These are phyloP conservation scores for Myriosclerotinia curreyana DNA, from an alignment of 2,329 filamentous ascomycete species.

Conservation along the genomic window DNA sequence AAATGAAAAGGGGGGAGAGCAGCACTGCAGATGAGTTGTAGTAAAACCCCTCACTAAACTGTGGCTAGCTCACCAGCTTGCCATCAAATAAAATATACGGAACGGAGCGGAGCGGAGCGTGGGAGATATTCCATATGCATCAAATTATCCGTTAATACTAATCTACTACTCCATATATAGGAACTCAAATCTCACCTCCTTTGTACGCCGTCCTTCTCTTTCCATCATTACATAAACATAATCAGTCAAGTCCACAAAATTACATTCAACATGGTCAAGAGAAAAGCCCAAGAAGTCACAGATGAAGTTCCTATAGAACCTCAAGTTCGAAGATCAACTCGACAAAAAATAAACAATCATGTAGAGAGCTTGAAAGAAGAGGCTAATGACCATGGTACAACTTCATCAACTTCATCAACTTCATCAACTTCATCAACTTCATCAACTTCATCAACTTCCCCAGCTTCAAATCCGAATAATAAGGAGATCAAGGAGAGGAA, in stretches of 20 bases:
- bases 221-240: too few species aligned
- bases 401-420: too few species aligned
- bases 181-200: too few species aligned
- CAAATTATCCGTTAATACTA: too few species aligned
- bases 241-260: not conserved
- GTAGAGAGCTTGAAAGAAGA: constrained; percentile 22
- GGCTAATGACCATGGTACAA: too few species aligned
- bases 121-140: too few species aligned
- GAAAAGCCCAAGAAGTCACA: constrained; percentile 33
- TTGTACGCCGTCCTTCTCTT: too few species aligned
- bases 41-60: too few species aligned
- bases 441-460: constrained; percentile 20
- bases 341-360: constrained; percentile 23
- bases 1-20: constrained; percentile 10
- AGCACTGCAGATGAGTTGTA: constrained; percentile 7
- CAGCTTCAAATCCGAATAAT: constrained; percentile 18
- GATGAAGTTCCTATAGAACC: constrained; percentile 22
- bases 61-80: not conserved
- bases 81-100: too few species aligned
- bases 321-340: constrained; percentile 35
- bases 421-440: too few species aligned
- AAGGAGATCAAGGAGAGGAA: constrained; percentile 24
- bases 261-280: constrained; percentile 31
- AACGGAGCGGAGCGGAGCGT: too few species aligned
- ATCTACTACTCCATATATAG: too few species aligned